Evolutionary conservation across 225 moss, liverwort and hornwort species (phyloP).

Genomic region (Thuidium tamariscinum): DNA sequence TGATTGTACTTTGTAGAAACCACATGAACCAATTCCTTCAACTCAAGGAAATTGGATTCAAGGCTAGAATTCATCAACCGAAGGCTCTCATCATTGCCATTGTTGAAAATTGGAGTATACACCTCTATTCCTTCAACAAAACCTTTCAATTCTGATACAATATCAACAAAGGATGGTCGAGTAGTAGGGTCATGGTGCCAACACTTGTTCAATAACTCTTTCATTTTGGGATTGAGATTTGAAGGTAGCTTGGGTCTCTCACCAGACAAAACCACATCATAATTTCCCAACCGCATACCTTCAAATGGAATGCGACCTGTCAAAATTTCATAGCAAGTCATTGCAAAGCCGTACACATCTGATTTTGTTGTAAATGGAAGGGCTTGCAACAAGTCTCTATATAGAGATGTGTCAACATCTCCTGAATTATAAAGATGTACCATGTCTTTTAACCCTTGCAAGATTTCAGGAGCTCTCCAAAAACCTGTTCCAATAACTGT

Average conservation of each 20-base stretch:
- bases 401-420: too few species aligned
- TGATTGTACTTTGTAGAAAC: not conserved
- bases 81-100: rapidly evolving
- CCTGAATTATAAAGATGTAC: not conserved
- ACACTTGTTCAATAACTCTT: not conserved
- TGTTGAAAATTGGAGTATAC: not conserved
- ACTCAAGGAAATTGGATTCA: not conserved
- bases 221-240: not conserved
- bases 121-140: not conserved
- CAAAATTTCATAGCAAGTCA: not conserved
- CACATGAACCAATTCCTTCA: not conserved
- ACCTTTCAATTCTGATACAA: not conserved
- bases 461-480: not conserved
- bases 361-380: not conserved
- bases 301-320: not conserved
- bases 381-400: too few species aligned
- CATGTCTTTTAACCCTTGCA: not conserved
- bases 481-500: not conserved
- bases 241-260: not conserved
- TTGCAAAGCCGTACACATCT: not conserved
- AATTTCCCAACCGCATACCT: rapidly evolving
- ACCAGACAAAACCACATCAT: not conserved
- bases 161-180: not conserved
- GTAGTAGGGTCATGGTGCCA: not conserved
- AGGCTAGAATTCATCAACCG: too few species aligned